These are phyloP conservation scores for Tricholoma saponaceum DNA, from an alignment of 768 basidiomycete genomes.

Conservation along the genomic window DNA sequence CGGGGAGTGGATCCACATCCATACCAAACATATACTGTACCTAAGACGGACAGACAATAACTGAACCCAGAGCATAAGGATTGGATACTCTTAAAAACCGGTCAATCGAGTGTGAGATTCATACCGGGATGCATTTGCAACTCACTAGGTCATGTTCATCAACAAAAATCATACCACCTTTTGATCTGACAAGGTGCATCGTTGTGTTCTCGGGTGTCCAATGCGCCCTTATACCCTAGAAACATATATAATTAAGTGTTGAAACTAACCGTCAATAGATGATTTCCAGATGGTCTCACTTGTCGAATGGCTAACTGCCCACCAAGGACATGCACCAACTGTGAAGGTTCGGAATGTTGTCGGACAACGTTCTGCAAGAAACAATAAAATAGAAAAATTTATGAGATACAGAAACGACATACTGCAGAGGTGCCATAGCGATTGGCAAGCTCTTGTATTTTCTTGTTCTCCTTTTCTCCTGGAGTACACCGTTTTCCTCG, in stretches of 20 bases:
- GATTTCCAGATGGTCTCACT: conserved; percentile 41
- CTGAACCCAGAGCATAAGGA: conserved; percentile 85
- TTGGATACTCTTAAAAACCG: conserved; percentile 40
- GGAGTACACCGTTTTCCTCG: conserved; percentile 49
- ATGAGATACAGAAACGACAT: conserved; percentile 2
- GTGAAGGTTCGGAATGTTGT: conserved; percentile 62
- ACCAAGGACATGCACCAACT: conserved; percentile 62
- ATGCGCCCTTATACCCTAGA: conserved; percentile 63
- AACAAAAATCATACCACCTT: conserved; percentile 48
- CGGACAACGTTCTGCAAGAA: conserved; percentile 35
- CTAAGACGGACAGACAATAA: conserved; percentile 70
- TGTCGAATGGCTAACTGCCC: conserved; percentile 73
- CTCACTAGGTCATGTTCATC: conserved; percentile 73
- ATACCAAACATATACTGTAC: conserved; percentile 76
- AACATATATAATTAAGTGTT: not conserved
- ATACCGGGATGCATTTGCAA: conserved; percentile 1
- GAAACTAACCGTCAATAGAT: not conserved
- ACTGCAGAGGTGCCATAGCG: conserved; percentile 69
- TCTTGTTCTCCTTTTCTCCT: conserved; percentile 60
- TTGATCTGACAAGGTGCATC: conserved; percentile 69
- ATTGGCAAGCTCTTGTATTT: conserved; percentile 65
- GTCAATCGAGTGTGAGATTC: not conserved
- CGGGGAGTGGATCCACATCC: conserved; percentile 59
- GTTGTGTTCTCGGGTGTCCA: conserved; percentile 81
- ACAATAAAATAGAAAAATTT: not conserved